These are phyloP conservation scores for Alternaria solani DNA, from an alignment of 2,329 filamentous ascomycete genomes.

Conservation along the genomic window DNA sequence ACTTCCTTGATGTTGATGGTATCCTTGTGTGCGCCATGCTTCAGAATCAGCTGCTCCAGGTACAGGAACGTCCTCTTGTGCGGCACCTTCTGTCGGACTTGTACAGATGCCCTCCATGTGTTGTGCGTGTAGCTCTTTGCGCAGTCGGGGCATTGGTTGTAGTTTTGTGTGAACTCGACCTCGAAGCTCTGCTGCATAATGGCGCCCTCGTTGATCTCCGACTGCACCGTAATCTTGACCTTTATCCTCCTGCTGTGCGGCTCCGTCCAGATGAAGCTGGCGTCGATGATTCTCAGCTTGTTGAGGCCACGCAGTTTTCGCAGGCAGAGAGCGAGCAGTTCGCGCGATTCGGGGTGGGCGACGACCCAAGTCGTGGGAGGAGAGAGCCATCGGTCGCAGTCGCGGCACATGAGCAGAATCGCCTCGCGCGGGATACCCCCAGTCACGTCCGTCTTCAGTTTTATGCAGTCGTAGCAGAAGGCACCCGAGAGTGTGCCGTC, in stretches of 20 bases:
- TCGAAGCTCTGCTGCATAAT: slow-evolving; percentile 94
- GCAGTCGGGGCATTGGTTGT: slow-evolving; percentile 88
- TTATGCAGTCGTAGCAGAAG: slow-evolving; percentile 95
- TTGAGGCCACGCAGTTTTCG: slow-evolving; percentile 84
- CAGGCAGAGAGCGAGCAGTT: slow-evolving; percentile 89
- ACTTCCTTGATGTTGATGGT: slow-evolving; percentile 99
- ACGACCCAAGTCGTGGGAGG: slow-evolving; percentile 88
- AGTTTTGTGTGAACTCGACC: slow-evolving; percentile 88
- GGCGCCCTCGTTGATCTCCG: slow-evolving; percentile 70
- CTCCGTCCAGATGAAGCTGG: slow-evolving; percentile 97
- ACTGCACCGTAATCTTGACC: slow-evolving; percentile 93
- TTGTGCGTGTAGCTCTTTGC: slow-evolving; percentile 96
- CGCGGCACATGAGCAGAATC: slow-evolving; percentile 86
- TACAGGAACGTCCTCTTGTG: slow-evolving; percentile 89
- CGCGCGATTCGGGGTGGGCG: slow-evolving; percentile 85
- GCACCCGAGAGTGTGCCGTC: slow-evolving; percentile 87
- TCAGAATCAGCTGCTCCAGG: slow-evolving; percentile 94
- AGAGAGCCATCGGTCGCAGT: slow-evolving; percentile 90
- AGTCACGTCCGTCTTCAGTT: slow-evolving; percentile 92
- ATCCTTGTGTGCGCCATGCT: slow-evolving; percentile 81
- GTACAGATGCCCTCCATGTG: slow-evolving; percentile 91
- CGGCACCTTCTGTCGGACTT: slow-evolving; percentile 94
- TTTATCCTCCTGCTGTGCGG: slow-evolving; percentile 92
- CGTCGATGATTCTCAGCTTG: slow-evolving; percentile 94
- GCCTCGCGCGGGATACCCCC: slow-evolving; percentile 90